A percentile compares a stretch with the other conserved stretches of the same genome.
Evolutionary conservation across 179 eudicot species (phyloP).

Genomic region (Gypsophila paniculata): DNA sequence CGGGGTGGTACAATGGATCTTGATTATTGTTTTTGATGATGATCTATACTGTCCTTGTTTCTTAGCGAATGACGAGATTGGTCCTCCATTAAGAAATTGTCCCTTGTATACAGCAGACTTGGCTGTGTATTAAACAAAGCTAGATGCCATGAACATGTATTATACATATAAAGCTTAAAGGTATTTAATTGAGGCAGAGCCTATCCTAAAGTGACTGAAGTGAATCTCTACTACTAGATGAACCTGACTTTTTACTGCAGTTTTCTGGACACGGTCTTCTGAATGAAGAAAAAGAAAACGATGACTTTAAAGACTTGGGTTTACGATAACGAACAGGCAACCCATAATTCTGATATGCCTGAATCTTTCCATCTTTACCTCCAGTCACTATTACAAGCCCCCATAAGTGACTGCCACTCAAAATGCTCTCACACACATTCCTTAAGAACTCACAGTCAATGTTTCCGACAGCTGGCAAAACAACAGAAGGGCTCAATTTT

Average conservation of each 20-base stretch:
- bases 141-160: background rate
- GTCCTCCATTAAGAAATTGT: background rate
- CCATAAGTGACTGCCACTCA: slow-evolving; percentile 55
- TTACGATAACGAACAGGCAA: slow-evolving; percentile 44
- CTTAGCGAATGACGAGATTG: background rate
- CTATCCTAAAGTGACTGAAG: slow-evolving; percentile 14
- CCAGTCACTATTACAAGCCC: slow-evolving; percentile 80
- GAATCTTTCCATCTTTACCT: slow-evolving; percentile 71
- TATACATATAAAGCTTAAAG: background rate
- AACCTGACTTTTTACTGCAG: slow-evolving; percentile 5
- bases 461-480: slow-evolving; percentile 34
- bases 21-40: too few species aligned
- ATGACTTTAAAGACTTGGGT: slow-evolving; percentile 20
- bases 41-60: background rate
- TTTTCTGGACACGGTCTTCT: slow-evolving; percentile 14
- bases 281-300: slow-evolving; percentile 22
- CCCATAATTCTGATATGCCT: slow-evolving; percentile 67
- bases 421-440: slow-evolving; percentile 42
- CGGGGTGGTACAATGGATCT: too few species aligned
- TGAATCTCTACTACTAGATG: slow-evolving; percentile 20
- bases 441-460: slow-evolving; percentile 48
- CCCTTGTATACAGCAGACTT: background rate
- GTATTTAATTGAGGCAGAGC: background rate
- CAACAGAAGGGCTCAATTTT: slow-evolving; percentile 22
- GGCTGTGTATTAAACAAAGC: background rate